Conservation (phyloP, 768 basidiomycete species). For the Melanogaster broomeanus region DNA sequence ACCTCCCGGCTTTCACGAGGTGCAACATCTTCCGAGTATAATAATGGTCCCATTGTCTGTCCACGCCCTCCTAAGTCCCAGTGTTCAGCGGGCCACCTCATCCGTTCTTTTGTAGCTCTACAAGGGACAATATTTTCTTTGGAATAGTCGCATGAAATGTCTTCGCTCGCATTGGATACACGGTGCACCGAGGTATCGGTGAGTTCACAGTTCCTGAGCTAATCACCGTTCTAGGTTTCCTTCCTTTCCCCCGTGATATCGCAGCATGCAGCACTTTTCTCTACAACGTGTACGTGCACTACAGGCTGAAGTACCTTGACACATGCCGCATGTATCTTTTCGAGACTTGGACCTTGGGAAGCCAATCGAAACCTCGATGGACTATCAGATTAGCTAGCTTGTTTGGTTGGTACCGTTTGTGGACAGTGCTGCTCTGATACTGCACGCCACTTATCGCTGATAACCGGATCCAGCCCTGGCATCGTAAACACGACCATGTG, state of each 20-base stretch:
- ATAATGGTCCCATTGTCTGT: too few species aligned
- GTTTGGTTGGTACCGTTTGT: constrained; percentile 1
- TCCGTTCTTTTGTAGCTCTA: too few species aligned
- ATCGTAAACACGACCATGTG: not conserved
- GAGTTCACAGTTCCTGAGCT: not conserved
- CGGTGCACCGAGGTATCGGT: not conserved
- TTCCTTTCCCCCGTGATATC: constrained; percentile 1
- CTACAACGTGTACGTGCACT: too few species aligned
- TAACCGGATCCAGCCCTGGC: not conserved
- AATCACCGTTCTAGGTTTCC: not conserved
- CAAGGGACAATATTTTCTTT: not conserved
- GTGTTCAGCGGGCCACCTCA: too few species aligned
- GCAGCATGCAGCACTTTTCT: too few species aligned
- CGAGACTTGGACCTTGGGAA: not conserved
- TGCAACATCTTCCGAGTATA: too few species aligned
- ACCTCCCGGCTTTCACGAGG: too few species aligned
- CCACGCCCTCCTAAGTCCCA: too few species aligned
- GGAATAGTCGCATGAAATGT: not conserved
- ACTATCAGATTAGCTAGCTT: constrained; percentile 1
- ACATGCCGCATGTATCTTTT: not conserved
- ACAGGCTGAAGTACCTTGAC: too few species aligned
- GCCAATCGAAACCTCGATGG: not conserved
- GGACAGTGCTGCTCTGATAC: constrained; percentile 3
- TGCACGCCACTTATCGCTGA: not conserved
- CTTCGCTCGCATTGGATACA: not conserved